phyloP scores from a whole-genome alignment of 306 rosid genomes.

The Quercus alba region DNA sequence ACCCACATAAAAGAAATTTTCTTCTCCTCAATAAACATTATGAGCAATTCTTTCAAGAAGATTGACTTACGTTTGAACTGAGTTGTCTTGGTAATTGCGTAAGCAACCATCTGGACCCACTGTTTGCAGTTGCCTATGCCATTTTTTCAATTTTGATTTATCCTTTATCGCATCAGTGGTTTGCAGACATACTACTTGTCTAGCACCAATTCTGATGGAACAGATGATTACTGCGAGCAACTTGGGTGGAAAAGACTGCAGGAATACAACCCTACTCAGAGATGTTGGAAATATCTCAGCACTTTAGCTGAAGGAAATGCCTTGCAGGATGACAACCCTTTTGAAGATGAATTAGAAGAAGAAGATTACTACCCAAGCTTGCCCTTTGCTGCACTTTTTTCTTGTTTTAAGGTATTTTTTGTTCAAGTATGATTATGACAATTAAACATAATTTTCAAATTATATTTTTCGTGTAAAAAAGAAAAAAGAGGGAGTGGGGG shows the following conservation, averaged over 20 bases:
- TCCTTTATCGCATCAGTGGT: slow-evolving; percentile 49
- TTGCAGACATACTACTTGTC: slow-evolving; percentile 83
- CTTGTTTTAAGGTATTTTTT: slow-evolving; percentile 75
- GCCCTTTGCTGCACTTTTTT: slow-evolving; percentile 86
- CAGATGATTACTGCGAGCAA: slow-evolving; percentile 66
- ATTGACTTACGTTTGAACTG: background rate
- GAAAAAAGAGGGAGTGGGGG: background rate
- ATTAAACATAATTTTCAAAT: background rate
- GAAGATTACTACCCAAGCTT: slow-evolving; percentile 86
- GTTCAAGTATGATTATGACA: background rate
- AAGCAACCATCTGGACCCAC: slow-evolving; percentile 5
- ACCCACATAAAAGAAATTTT: background rate
- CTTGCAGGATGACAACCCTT: slow-evolving; percentile 34
- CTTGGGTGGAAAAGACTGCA: slow-evolving; percentile 82
- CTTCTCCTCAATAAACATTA: background rate
- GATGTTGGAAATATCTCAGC: slow-evolving; percentile 66
- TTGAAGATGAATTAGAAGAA: slow-evolving; percentile 69
- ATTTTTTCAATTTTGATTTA: slow-evolving; percentile 23
- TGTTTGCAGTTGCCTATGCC: slow-evolving; percentile 1
- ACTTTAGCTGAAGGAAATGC: slow-evolving; percentile 63
- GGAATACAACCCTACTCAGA: slow-evolving; percentile 70
- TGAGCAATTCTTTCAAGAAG: background rate
- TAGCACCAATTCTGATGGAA: slow-evolving; percentile 61
- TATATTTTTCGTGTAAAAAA: background rate
- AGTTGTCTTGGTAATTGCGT: slow-evolving; percentile 2